A percentile compares a stretch with the other conserved stretches of the same genome.
Conservation (phyloP, 768 basidiomycete genomes). For the Cubamyces sp. region DNA sequence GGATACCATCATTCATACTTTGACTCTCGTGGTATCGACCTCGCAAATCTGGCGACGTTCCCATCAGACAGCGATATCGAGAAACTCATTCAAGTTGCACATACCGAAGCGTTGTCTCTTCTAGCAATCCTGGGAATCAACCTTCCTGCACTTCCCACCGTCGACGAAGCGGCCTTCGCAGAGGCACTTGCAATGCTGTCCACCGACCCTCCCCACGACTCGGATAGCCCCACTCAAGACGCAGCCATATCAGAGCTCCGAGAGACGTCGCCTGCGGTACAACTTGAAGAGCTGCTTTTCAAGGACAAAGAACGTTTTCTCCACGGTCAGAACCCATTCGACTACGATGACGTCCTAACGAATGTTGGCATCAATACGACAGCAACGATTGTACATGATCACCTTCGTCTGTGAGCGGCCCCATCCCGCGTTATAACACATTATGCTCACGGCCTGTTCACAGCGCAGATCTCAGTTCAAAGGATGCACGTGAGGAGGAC, state of each 20-base stretch:
- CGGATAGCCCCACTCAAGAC: too few relatives aligned
- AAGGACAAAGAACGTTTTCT: too few relatives aligned
- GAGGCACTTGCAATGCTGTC: neutral
- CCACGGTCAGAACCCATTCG: too few relatives aligned
- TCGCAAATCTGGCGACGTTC: neutral
- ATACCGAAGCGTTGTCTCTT: constrained; percentile 3
- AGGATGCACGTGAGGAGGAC: neutral
- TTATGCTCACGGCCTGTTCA: too few relatives aligned
- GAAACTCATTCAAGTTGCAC: neutral
- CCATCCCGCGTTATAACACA: too few relatives aligned
- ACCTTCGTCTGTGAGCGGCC: too few relatives aligned
- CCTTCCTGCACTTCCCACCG: neutral
- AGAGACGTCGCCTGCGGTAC: too few relatives aligned
- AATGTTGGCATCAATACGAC: too few relatives aligned
- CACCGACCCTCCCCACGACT: neutral
- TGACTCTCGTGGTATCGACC: constrained; percentile 2
- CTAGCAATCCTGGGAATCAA: constrained; percentile 5
- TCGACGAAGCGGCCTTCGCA: neutral
- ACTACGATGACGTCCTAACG: too few relatives aligned
- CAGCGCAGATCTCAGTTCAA: neutral
- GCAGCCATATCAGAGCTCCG: too few relatives aligned
- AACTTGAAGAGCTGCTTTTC: too few relatives aligned
- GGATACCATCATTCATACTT: constrained; percentile 17
- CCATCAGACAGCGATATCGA: constrained; percentile 9
- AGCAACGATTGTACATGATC: too few relatives aligned